Percentiles rank a stretch among this genome's conserved stretches.
Conservation (phyloP, 73 alveolate species). For the Blepharisma japonicum region DNA sequence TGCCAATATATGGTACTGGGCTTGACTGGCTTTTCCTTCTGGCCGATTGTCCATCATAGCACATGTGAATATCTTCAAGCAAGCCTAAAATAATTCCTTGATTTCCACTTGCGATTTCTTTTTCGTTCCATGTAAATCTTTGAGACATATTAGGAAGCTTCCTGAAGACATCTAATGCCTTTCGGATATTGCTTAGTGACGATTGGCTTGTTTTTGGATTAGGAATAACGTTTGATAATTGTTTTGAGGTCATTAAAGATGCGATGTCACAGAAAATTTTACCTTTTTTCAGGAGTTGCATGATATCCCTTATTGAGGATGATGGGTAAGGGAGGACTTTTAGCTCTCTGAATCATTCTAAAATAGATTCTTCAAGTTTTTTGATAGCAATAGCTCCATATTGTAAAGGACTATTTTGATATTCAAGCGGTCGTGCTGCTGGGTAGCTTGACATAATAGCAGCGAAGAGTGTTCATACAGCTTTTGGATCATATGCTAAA, state of each 20-base stretch:
- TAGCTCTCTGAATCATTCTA: not conserved
- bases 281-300: not conserved
- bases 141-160: not conserved
- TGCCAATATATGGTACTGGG: too few relatives aligned
- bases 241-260: not conserved
- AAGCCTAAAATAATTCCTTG: not conserved
- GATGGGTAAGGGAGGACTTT: not conserved
- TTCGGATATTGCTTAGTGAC: not conserved
- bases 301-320: not conserved
- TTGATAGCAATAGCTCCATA: constrained; percentile 19
- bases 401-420: constrained; percentile 9
- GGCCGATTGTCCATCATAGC: not conserved
- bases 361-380: not conserved
- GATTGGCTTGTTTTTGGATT: not conserved
- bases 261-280: not conserved
- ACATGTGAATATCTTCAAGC: not conserved
- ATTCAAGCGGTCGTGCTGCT: not conserved
- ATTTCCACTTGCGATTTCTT: not conserved
- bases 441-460: not conserved
- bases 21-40: not conserved
- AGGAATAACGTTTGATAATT: not conserved
- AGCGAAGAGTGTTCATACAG: not conserved
- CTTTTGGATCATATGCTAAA: not conserved
- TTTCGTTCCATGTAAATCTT: not conserved
- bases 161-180: not conserved